phyloP scores from a whole-genome alignment of 192 early-diverging fungal genomes.

The Coemansia sp. region DNA sequence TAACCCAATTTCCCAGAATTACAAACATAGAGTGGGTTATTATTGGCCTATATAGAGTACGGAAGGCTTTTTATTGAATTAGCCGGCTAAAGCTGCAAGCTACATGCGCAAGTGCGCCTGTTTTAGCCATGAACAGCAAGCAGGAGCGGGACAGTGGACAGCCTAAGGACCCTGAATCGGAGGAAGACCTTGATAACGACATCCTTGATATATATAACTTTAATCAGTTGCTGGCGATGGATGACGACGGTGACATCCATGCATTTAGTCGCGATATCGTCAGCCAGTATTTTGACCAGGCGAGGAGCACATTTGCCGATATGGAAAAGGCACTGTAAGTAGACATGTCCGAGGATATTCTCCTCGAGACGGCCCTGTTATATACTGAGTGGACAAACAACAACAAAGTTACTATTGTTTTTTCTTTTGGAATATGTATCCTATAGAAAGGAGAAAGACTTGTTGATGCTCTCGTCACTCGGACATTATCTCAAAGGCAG shows the following conservation, averaged over 20 bases:
- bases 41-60: neutral
- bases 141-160: neutral
- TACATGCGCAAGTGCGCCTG: neutral
- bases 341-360: neutral
- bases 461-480: conserved; percentile 68
- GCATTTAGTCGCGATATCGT: conserved; percentile 73
- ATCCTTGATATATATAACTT: conserved; percentile 81
- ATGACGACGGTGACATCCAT: conserved; percentile 89
- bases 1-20: neutral
- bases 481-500: conserved; percentile 94
- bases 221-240: conserved; percentile 89
- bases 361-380: neutral
- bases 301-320: conserved; percentile 69
- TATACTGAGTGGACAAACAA: no score
- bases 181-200: conserved; percentile 54
- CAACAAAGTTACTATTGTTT: neutral
- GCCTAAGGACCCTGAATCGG: conserved; percentile 10
- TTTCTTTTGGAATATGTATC: neutral
- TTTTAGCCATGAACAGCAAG: conserved; percentile 4
- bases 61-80: neutral
- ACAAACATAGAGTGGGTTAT: neutral
- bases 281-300: conserved; percentile 82
- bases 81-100: neutral
- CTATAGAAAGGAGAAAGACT: conserved; percentile 54
- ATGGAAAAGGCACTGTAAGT: conserved; percentile 69